Percentiles rank a stretch among this genome's conserved stretches.
Conservation (phyloP, 1,284 basidiomycete species). For the Coniferiporia sulphurascens region DNA sequence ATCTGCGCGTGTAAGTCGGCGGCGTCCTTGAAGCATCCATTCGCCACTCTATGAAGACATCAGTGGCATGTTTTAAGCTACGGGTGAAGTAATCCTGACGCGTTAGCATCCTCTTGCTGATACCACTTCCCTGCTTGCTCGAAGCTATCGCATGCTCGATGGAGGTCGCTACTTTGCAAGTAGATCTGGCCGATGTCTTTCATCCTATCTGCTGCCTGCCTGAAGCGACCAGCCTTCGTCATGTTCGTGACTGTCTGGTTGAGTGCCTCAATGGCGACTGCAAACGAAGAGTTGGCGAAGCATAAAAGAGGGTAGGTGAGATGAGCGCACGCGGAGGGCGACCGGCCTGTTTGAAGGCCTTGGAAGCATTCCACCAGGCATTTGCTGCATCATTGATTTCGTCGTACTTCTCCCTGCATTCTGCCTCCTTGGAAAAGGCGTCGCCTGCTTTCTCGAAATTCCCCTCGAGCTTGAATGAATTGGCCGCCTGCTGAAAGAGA, state of each 20-base stretch:
- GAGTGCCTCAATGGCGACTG: constrained; percentile 91
- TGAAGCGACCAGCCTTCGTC: constrained; percentile 83
- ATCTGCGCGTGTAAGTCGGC: constrained; percentile 93
- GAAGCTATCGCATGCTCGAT: constrained; percentile 85
- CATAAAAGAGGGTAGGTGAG: neutral
- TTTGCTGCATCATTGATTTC: constrained; percentile 92
- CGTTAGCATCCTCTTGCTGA: constrained; percentile 90
- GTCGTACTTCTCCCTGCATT: constrained; percentile 82
- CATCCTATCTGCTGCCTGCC: constrained; percentile 96
- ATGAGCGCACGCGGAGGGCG: constrained; percentile 64
- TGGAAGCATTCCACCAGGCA: constrained; percentile 95
- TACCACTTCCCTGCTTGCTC: constrained; percentile 98
- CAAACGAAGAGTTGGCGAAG: constrained; percentile 9
- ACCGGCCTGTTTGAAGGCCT: constrained; percentile 85
- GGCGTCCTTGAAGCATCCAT: constrained; percentile 93
- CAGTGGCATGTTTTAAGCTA: neutral
- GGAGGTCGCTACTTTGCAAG: constrained; percentile 65
- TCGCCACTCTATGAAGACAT: constrained; percentile 70
- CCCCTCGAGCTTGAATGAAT: constrained; percentile 94
- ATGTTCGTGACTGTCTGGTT: constrained; percentile 82
- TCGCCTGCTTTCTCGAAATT: constrained; percentile 88
- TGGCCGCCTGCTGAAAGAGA: constrained; percentile 91
- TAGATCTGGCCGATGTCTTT: constrained; percentile 96
- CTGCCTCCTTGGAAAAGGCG: constrained; percentile 84
- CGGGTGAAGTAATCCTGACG: constrained; percentile 56